A percentile compares a stretch with the other conserved stretches of the same genome.
Conservation (phyloP, 1,284 basidiomycete genomes). For the Anthracocystis walkeri region DNA sequence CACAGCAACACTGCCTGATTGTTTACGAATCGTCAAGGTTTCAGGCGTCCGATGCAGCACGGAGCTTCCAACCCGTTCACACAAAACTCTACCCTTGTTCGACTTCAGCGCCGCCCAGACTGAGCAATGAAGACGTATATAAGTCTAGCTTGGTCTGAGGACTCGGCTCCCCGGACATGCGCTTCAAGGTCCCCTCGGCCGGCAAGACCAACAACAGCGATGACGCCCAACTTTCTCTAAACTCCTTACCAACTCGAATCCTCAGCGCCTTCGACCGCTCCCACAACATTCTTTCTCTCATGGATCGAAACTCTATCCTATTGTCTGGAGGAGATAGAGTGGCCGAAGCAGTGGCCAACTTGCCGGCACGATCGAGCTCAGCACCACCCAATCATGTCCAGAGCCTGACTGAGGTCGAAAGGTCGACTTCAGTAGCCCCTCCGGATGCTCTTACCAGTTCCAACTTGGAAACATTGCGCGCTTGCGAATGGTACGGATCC, state of each 20-base stretch:
- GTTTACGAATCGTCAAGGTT: neutral
- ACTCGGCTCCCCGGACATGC: neutral
- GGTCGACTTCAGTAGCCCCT: neutral
- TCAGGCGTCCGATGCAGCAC: neutral
- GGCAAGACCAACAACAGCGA: neutral
- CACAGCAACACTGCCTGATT: neutral
- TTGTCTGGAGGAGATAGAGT: neutral
- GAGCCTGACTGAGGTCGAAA: neutral
- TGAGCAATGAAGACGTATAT: neutral
- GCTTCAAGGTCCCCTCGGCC: neutral
- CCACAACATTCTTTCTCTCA: neutral
- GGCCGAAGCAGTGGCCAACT: neutral
- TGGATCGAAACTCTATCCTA: conserved; percentile 14
- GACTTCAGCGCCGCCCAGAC: neutral
- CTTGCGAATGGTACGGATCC: conserved; percentile 4
- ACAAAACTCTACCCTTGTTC: neutral
- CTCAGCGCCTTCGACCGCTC: neutral
- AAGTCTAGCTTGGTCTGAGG: neutral
- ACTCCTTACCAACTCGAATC: neutral
- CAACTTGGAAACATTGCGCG: neutral
- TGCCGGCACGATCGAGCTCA: conserved; percentile 19
- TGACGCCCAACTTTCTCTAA: neutral
- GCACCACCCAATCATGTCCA: conserved; percentile 5
- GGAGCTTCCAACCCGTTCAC: neutral
- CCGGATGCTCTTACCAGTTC: neutral